A percentile compares a stretch with the other conserved stretches of the same genome.
phyloP scores from a whole-genome alignment of 768 basidiomycete genomes.

The Termitomyces sp. region DNA sequence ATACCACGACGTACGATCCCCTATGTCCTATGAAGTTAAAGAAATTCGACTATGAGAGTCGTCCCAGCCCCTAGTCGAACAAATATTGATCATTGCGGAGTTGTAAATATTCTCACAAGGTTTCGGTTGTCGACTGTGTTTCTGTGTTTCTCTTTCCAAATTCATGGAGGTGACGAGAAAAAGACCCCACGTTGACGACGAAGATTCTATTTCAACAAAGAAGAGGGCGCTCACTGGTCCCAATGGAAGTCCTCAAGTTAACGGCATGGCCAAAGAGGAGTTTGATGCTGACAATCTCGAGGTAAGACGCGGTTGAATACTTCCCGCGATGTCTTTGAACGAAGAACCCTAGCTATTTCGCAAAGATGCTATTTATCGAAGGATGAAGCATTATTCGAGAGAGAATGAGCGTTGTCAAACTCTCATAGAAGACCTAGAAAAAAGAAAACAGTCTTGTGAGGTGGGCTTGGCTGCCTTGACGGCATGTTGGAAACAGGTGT shows the following conservation, averaged over 20 bases:
- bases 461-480: conserved; percentile 68
- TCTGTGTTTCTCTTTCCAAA: conserved; percentile 29
- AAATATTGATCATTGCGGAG: conserved; percentile 23
- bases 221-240: conserved; percentile 48
- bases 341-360: conserved; percentile 56
- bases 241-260: conserved; percentile 49
- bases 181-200: conserved; percentile 48
- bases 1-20: neutral
- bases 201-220: conserved; percentile 42
- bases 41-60: neutral
- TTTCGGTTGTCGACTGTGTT: conserved; percentile 9
- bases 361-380: conserved; percentile 80
- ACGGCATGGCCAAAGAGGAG: conserved; percentile 42
- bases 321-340: conserved; percentile 9
- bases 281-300: conserved; percentile 56
- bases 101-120: conserved; percentile 26
- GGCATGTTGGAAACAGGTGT: conserved; percentile 77
- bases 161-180: conserved; percentile 42
- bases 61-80: neutral
- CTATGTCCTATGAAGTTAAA: neutral
- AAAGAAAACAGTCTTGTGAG: conserved; percentile 59
- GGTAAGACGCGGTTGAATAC: conserved; percentile 33
- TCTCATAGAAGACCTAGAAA: conserved; percentile 60
- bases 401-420: conserved; percentile 61
- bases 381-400: conserved; percentile 79